These are phyloP conservation scores for Backusella psychrophila DNA, from an alignment of 192 early-diverging fungal species.

Conservation along the genomic window DNA sequence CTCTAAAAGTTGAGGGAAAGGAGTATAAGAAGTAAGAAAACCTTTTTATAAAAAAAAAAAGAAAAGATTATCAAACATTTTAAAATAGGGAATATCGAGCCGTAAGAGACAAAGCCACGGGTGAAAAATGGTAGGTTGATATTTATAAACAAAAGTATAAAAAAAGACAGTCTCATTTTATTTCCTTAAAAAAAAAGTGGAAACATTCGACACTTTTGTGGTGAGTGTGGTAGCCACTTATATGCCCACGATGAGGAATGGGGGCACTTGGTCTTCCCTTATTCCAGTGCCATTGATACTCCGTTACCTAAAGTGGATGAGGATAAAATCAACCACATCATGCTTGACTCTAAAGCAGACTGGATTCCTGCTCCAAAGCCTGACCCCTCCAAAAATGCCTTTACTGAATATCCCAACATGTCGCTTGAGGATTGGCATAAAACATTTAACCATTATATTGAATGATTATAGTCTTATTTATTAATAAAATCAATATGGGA, in stretches of 20 bases:
- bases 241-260: conserved; percentile 37
- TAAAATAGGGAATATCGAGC: conserved; percentile 28
- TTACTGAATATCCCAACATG: conserved; percentile 49
- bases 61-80: not conserved
- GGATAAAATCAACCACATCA: conserved; percentile 42
- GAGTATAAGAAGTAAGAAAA: conserved; percentile 25
- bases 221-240: conserved; percentile 52
- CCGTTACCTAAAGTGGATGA: conserved; percentile 43
- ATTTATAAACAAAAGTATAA: not conserved
- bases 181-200: conserved; percentile 22
- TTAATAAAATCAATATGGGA: too few species aligned
- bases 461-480: conserved; percentile 4
- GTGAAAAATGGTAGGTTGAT: conserved; percentile 24
- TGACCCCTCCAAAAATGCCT: conserved; percentile 28
- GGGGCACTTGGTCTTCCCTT: conserved; percentile 33
- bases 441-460: conserved; percentile 31
- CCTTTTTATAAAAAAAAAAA: not conserved
- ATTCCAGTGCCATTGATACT: conserved; percentile 59
- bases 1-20: conserved; percentile 33
- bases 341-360: conserved; percentile 39
- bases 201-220: conserved; percentile 53
- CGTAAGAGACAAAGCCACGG: conserved; percentile 31
- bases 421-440: conserved; percentile 63
- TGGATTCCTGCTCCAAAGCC: conserved; percentile 44
- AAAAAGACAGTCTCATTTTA: not conserved